Conservation (phyloP, 2,329 filamentous ascomycete genomes). For the Colletotrichum destructivum region DNA sequence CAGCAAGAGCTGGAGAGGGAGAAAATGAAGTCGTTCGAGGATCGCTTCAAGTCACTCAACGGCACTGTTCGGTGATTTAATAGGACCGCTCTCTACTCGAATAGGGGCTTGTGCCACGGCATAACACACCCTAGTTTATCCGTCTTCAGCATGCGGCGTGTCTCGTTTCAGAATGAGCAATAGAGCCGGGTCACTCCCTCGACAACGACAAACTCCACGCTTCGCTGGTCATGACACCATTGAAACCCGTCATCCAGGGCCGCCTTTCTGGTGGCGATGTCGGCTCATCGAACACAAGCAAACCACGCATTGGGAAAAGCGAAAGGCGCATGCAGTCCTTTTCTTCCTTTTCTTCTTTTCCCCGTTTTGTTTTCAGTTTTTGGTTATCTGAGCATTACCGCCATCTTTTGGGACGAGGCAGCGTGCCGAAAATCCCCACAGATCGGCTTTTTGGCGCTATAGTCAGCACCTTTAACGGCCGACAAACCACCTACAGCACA, state of each 20-base stretch:
- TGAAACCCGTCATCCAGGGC: not conserved
- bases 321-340: slow-evolving; percentile 19
- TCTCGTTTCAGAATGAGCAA: slow-evolving; percentile 37
- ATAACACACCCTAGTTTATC: slow-evolving; percentile 33
- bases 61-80: slow-evolving; percentile 43
- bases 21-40: slow-evolving; percentile 67
- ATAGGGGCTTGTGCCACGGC: slow-evolving; percentile 38
- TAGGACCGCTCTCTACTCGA: not conserved
- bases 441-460: slow-evolving; percentile 17
- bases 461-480: slow-evolving; percentile 23
- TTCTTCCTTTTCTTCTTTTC: not conserved
- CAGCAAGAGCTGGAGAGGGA: slow-evolving; percentile 77
- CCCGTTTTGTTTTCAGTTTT: slow-evolving; percentile 7
- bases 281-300: slow-evolving; percentile 9
- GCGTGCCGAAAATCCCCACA: slow-evolving; percentile 2
- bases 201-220: not conserved
- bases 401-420: slow-evolving; percentile 19
- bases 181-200: slow-evolving; percentile 31
- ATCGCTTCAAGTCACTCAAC: slow-evolving; percentile 54
- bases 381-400: slow-evolving; percentile 10
- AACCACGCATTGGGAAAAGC: slow-evolving; percentile 34
- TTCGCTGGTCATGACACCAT: not conserved
- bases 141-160: slow-evolving; percentile 33
- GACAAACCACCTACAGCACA: slow-evolving; percentile 32
- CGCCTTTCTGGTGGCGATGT: slow-evolving; percentile 15